phyloP scores from a whole-genome alignment of 306 rosid species.

The Albizia julibrissin region DNA sequence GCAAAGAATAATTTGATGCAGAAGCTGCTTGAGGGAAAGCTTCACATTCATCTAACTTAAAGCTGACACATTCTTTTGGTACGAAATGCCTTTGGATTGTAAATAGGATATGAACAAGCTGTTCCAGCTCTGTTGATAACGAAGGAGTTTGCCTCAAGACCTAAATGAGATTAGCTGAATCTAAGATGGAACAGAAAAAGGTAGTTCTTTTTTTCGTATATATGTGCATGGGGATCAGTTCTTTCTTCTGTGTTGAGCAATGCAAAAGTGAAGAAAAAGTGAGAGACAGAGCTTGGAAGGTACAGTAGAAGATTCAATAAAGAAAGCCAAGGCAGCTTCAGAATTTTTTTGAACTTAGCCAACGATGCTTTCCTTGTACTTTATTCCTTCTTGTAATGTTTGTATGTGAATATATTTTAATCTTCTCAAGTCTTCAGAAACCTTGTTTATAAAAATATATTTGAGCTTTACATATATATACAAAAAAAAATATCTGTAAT shows the following conservation, averaged over 20 bases:
- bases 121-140: not conserved
- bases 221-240: conserved; percentile 31
- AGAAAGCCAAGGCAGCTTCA: not conserved
- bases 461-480: not conserved
- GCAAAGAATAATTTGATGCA: conserved; percentile 70
- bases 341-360: not conserved
- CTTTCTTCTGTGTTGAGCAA: conserved; percentile 58
- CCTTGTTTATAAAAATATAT: no score
- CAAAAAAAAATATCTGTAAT: no score
- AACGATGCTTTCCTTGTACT: not conserved
- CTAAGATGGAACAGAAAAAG: not conserved
- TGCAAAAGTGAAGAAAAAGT: conserved; percentile 33
- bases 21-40: conserved; percentile 59
- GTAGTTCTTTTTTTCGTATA: not conserved
- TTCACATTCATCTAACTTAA: conserved; percentile 39
- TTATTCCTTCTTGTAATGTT: not conserved
- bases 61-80: conserved; percentile 20
- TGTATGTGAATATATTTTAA: no score
- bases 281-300: not conserved
- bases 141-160: not conserved
- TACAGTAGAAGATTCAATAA: not conserved
- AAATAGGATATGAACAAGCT: not conserved
- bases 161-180: not conserved
- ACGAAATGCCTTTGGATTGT: not conserved
- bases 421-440: not conserved